A percentile compares a stretch with the other conserved stretches of the same genome.
Evolutionary conservation across 176 grass and related monocot genomes (phyloP).

Genomic region (Avena insularis): DNA sequence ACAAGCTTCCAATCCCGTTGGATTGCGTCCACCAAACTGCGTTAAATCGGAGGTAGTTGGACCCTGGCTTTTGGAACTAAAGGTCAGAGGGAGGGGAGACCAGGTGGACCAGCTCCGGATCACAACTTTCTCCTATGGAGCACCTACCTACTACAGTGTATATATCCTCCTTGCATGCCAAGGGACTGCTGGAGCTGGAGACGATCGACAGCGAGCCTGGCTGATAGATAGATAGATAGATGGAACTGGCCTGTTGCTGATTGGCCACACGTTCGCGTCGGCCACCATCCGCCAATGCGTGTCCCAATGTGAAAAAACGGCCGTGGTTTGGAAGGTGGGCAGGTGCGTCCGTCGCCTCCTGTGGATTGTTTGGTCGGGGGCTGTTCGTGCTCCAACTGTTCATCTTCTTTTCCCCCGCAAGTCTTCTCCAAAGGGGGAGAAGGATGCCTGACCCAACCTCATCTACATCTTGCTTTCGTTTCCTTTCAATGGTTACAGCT

Average conservation of each 20-base stretch:
- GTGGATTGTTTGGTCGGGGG: slow-evolving; percentile 37
- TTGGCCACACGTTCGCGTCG: slow-evolving; percentile 40
- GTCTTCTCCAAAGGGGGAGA: slow-evolving; percentile 47
- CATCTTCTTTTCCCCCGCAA: background rate
- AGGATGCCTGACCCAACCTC: slow-evolving; percentile 69
- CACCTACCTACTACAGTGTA: background rate
- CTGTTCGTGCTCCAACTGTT: slow-evolving; percentile 38
- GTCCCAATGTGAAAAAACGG: slow-evolving; percentile 10
- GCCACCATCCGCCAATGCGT: slow-evolving; percentile 17
- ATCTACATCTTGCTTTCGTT: slow-evolving; percentile 34
- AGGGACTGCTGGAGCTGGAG: slow-evolving; percentile 46
- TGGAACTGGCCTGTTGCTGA: background rate
- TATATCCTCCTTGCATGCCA: slow-evolving; percentile 52
- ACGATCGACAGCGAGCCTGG: slow-evolving; percentile 35
- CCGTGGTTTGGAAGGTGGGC: slow-evolving; percentile 32
- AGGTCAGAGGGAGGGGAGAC: slow-evolving; percentile 36
- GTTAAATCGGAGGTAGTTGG: slow-evolving; percentile 57
- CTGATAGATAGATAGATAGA: background rate
- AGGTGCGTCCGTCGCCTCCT: slow-evolving; percentile 16
- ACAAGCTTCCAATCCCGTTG: background rate
- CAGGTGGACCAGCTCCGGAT: slow-evolving; percentile 39
- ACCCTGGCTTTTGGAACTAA: slow-evolving; percentile 36
- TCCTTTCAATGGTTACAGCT: slow-evolving; percentile 9
- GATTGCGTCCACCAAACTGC: slow-evolving; percentile 34
- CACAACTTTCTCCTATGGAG: slow-evolving; percentile 44